These are phyloP conservation scores for Adiantum capillusveneris DNA, from an alignment of 75 land plant genomes.

Conservation along the genomic window DNA sequence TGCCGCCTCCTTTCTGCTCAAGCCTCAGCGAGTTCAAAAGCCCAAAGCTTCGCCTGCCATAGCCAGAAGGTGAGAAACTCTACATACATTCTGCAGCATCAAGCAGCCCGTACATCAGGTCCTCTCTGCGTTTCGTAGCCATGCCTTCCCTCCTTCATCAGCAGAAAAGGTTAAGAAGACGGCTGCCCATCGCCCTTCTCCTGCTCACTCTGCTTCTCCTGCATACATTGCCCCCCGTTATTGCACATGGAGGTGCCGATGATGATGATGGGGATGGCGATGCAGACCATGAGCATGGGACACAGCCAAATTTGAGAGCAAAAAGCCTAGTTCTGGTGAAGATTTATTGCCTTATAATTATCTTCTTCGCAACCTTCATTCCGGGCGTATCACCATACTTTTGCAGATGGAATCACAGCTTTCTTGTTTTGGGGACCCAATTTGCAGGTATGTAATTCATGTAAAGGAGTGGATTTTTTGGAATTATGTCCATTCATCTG, in stretches of 20 bases:
- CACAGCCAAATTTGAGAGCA: slow-evolving; percentile 28
- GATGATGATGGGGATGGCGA: slow-evolving; percentile 12
- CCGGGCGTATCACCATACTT: slow-evolving; percentile 84
- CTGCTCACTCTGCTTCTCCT: slow-evolving; percentile 7
- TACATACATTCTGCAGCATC: too few species aligned
- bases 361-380: slow-evolving; percentile 61
- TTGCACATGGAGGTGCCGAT: slow-evolving; percentile 3
- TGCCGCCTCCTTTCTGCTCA: too few species aligned
- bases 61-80: too few species aligned
- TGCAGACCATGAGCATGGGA: slow-evolving; percentile 2
- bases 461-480: slow-evolving; percentile 76
- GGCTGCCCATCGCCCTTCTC: slow-evolving; percentile 11
- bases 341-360: slow-evolving; percentile 54
- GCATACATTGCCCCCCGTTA: slow-evolving; percentile 1
- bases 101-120: too few species aligned
- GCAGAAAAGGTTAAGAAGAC: too few species aligned
- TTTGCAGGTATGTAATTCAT: slow-evolving; percentile 50
- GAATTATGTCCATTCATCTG: slow-evolving; percentile 73
- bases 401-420: slow-evolving; percentile 58
- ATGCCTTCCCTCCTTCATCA: too few species aligned
- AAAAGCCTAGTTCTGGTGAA: slow-evolving; percentile 50
- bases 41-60: too few species aligned
- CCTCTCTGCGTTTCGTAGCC: too few species aligned
- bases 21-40: too few species aligned
- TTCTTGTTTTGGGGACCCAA: slow-evolving; percentile 70